Conservation (phyloP, 306 rosid genomes). For the Trifolium repens region DNA sequence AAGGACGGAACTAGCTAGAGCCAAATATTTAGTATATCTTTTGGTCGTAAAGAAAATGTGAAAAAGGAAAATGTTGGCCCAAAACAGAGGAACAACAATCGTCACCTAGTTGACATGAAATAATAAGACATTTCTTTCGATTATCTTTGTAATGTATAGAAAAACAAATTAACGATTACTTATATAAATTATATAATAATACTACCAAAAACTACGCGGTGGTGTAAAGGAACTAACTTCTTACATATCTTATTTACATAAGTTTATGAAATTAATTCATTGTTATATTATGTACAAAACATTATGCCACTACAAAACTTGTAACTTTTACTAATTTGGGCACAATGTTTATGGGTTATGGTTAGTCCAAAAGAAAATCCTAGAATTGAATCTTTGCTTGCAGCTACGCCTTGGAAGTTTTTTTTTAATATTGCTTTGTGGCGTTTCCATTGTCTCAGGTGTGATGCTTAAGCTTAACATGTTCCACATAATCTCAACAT, state of each 20-base stretch:
- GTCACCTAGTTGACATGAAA: not conserved
- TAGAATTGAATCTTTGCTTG: slow-evolving; percentile 35
- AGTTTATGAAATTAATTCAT: not conserved
- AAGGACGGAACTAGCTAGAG: not conserved
- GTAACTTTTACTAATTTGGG: not conserved
- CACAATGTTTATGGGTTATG: slow-evolving; percentile 12
- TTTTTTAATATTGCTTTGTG: not conserved
- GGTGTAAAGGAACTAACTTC: not conserved
- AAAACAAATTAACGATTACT: slow-evolving; percentile 19
- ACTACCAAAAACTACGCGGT: no score
- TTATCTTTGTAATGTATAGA: slow-evolving; percentile 3
- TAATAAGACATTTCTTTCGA: not conserved
- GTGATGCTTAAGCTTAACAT: slow-evolving; percentile 48
- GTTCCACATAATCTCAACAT: slow-evolving; percentile 73
- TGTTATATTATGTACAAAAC: not conserved
- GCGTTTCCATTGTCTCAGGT: slow-evolving; percentile 15
- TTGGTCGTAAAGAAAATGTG: not conserved
- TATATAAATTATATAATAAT: not conserved
- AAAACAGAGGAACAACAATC: not conserved
- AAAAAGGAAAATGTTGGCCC: not conserved
- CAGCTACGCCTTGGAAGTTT: slow-evolving; percentile 3
- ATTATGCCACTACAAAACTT: slow-evolving; percentile 25
- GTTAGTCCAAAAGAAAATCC: slow-evolving; percentile 38
- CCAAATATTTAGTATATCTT: not conserved
- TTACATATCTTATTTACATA: not conserved